Conservation (phyloP, 345 rosid genomes). For the Diplotaxis tenuifolia region DNA sequence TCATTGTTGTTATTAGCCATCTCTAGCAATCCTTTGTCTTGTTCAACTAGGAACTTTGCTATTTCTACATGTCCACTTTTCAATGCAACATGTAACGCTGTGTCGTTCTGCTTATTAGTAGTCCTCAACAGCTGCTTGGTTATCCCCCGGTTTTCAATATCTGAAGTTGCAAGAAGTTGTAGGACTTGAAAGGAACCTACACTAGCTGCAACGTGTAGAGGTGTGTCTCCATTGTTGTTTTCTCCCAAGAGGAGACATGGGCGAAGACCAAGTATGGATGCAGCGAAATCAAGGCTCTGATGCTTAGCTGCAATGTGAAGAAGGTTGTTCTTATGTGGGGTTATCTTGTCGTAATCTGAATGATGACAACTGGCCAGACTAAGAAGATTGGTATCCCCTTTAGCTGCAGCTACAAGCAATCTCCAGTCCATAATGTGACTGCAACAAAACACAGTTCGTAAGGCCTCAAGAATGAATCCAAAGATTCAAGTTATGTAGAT, state of each 20-base stretch:
- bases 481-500: background rate
- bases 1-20: background rate
- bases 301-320: slow-evolving; percentile 41
- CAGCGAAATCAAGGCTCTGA: slow-evolving; percentile 19
- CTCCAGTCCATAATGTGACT: slow-evolving; percentile 26
- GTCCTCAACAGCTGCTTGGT: slow-evolving; percentile 22
- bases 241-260: slow-evolving; percentile 30
- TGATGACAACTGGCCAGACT: background rate
- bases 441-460: background rate
- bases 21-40: slow-evolving; percentile 13
- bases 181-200: slow-evolving; percentile 28
- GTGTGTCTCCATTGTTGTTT: slow-evolving; percentile 42
- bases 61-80: slow-evolving; percentile 21
- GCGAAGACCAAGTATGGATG: slow-evolving; percentile 14
- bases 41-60: slow-evolving; percentile 25
- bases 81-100: slow-evolving; percentile 30
- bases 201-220: slow-evolving; percentile 44
- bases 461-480: background rate
- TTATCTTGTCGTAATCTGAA: slow-evolving; percentile 19
- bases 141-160: slow-evolving; percentile 11
- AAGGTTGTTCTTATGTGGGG: slow-evolving; percentile 38
- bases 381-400: slow-evolving; percentile 19
- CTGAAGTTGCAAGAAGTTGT: slow-evolving; percentile 21
- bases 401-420: slow-evolving; percentile 24
- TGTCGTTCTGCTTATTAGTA: slow-evolving; percentile 27